Conservation (phyloP, 768 basidiomycete genomes). For the Suillus plorans region DNA sequence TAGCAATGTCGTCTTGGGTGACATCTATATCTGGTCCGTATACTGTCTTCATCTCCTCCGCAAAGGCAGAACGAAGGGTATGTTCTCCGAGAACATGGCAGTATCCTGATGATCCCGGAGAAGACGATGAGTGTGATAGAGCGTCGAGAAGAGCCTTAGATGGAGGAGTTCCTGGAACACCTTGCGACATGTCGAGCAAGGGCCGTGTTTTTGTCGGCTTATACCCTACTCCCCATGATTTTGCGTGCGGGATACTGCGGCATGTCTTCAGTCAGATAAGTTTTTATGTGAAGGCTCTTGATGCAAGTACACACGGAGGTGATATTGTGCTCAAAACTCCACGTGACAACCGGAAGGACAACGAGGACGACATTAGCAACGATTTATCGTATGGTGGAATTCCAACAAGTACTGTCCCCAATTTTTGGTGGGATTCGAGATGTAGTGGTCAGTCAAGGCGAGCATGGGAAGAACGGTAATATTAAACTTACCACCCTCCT, state of each 20-base stretch:
- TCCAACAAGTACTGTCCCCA: background rate
- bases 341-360: constrained; percentile 38
- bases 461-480: background rate
- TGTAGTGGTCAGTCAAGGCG: background rate
- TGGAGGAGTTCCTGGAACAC: constrained; percentile 69
- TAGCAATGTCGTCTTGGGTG: constrained; percentile 53
- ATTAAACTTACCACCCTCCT: background rate
- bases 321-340: constrained; percentile 42
- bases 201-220: constrained; percentile 40
- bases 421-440: background rate
- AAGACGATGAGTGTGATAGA: constrained; percentile 43
- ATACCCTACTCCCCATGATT: constrained; percentile 54
- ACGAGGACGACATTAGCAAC: background rate
- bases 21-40: constrained; percentile 57
- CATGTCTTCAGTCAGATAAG: background rate
- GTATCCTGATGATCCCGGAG: constrained; percentile 52
- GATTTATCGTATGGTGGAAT: background rate
- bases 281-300: background rate
- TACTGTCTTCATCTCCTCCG: constrained; percentile 56
- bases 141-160: constrained; percentile 49
- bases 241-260: constrained; percentile 55
- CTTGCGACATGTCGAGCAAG: constrained; percentile 74
- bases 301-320: constrained; percentile 40
- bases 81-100: constrained; percentile 59
- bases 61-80: constrained; percentile 48